Base-by-base conservation (phyloP, 2,329 filamentous ascomycete species). In the Venturia effusa region DNA sequence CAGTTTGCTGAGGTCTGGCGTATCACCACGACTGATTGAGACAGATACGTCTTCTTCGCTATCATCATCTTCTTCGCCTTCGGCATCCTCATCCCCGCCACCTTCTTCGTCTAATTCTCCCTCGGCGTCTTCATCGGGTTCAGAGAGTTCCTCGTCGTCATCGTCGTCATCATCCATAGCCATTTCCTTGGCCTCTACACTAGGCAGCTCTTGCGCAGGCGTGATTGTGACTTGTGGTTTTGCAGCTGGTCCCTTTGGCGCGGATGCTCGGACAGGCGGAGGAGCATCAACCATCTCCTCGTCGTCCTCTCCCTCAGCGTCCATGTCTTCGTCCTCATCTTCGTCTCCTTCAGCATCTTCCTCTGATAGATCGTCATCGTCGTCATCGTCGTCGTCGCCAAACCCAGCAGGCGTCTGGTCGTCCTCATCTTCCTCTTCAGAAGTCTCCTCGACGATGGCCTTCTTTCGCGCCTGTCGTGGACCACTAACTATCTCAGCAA, bases 1-100 rank as follows among this genome's bases (percentile, higher is more conserved):
- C 74, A 89, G 78, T 70, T 86, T 87, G 72, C 77, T 84, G 30
- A 84, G 74, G 70, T 89, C 86, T 3, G 85, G 84, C 0, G 85
- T 86, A 48, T 81, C 81, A 59, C 76, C 79, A 66, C 83, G 76
- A 64, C 81, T 84, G 59, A 80, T 77, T 62, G 77, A 78, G 55
- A 75, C 77, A 5, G 74, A 79, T 68, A 83, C 82, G 13, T 82
- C 81, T 41, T 81, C 80, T 59, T 82, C 81, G 55, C 82, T 81
- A 66, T 74, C 71, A 8, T 76, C 75, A 10, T 76, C 72, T 22
- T 75, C 74, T 43, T 39, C 64, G 7, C 70, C 68, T 7, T 66
- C 68, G 0, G 61, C 67, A 22, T 65, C 66, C 11, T 68, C 67
- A 65, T 74, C 69, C 7, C 76, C 76, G 48, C 66, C 71, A 19